Evolutionary conservation across 805 yeast genomes (phyloP).

Genomic region (Phaffomyces opuntiae): DNA sequence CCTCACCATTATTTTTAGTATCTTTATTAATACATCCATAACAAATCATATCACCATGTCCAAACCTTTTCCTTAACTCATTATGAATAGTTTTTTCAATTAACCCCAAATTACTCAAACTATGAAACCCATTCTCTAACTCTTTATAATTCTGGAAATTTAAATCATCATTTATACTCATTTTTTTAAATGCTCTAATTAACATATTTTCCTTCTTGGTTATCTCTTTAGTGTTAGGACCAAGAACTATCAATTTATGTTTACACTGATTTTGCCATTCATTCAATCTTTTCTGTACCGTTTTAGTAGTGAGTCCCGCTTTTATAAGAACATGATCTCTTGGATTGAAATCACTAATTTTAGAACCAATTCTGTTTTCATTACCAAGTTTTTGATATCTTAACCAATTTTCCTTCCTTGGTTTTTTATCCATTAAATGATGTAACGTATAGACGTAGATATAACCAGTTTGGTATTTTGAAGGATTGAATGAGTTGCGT

Average conservation of each 20-base stretch:
- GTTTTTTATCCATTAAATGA: constrained; percentile 15
- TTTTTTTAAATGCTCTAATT: constrained; percentile 1
- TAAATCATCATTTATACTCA: neutral
- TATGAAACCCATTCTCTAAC: constrained; percentile 12
- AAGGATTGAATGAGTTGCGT: neutral
- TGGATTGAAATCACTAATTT: constrained; percentile 15
- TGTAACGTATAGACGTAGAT: constrained; percentile 20
- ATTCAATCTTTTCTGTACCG: constrained; percentile 12
- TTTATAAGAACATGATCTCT: constrained; percentile 17
- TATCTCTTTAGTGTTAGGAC: constrained; percentile 5
- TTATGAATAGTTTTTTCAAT: constrained; percentile 18
- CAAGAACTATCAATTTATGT: constrained; percentile 12
- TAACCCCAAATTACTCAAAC: constrained; percentile 4
- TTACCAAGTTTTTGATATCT: neutral
- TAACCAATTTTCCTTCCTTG: constrained; percentile 6
- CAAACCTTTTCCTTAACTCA: constrained; percentile 10
- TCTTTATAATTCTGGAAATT: constrained; percentile 3
- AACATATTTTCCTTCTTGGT: neutral
- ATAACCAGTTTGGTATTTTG: constrained; percentile 12
- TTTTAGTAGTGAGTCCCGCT: constrained; percentile 20
- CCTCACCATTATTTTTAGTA: neutral
- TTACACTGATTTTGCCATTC: constrained; percentile 23
- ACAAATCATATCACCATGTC: constrained; percentile 20
- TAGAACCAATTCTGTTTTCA: neutral
- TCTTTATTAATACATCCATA: constrained; percentile 14